Conservation (phyloP, 441 rosid species). For the Syzygium malaccense region DNA sequence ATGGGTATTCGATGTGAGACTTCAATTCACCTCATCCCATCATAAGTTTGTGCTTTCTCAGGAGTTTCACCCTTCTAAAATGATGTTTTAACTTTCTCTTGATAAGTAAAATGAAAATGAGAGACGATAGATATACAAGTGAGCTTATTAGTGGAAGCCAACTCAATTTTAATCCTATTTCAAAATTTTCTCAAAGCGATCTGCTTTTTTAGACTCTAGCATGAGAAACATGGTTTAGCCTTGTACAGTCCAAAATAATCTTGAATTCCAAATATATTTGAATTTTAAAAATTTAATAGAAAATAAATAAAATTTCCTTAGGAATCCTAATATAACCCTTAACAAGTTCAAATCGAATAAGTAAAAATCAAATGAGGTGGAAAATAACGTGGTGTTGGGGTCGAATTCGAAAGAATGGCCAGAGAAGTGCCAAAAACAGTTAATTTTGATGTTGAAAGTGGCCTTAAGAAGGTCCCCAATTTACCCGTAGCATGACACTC, state of each 20-base stretch:
- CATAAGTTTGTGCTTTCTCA: neutral
- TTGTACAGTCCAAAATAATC: neutral
- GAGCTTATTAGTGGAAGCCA: neutral
- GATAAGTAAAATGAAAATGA: neutral
- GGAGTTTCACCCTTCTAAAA: neutral
- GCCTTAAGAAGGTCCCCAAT: neutral
- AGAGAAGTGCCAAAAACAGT: neutral
- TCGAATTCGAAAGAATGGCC: neutral
- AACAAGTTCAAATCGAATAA: neutral
- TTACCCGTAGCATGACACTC: neutral
- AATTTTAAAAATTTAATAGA: neutral
- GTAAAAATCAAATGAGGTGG: neutral
- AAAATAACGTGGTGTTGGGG: neutral
- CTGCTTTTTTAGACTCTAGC: neutral
- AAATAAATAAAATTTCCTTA: neutral
- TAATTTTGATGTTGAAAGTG: neutral
- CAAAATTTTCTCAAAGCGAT: neutral
- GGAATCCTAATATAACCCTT: neutral
- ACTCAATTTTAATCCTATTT: neutral
- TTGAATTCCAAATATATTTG: neutral
- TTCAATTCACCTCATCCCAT: neutral
- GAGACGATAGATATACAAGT: neutral
- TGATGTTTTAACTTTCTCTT: neutral
- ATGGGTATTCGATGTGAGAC: neutral
- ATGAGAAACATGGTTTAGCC: neutral